Conservation (phyloP, 306 rosid genomes). For the Citrullus colocynthis region DNA sequence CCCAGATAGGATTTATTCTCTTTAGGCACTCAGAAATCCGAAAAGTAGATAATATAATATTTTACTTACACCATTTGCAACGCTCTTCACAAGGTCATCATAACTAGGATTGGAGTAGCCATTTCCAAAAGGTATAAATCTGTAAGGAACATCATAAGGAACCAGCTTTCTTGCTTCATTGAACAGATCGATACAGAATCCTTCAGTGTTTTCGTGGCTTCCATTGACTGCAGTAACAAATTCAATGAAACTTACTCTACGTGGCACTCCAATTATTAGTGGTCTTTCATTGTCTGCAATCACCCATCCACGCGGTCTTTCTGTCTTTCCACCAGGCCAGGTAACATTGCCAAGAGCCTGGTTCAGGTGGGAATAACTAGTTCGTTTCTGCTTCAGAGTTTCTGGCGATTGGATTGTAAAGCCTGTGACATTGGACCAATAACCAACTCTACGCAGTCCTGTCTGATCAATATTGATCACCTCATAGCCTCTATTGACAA, state of each 20-base stretch:
- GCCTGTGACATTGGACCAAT: conserved; percentile 62
- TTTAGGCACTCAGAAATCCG: background rate
- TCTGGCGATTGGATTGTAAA: conserved; percentile 57
- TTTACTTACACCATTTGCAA: conserved; percentile 50
- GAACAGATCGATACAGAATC: conserved; percentile 78
- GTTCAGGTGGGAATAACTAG: conserved; percentile 15
- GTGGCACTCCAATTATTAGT: conserved; percentile 78
- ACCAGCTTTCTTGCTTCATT: conserved; percentile 44
- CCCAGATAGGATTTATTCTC: background rate
- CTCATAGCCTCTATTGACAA: conserved; percentile 52
- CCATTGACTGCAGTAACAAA: conserved; percentile 44
- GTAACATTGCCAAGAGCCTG: conserved; percentile 59
- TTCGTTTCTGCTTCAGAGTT: conserved; percentile 21
- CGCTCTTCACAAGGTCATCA: conserved; percentile 45
- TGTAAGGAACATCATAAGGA: conserved; percentile 68
- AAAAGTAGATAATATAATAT: conserved; percentile 4
- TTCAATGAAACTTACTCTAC: conserved; percentile 74
- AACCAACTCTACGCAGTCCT: conserved; percentile 42
- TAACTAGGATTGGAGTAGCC: conserved; percentile 72
- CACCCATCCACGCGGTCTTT: conserved; percentile 88
- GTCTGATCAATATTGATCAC: conserved; percentile 50
- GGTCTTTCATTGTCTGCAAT: conserved; percentile 62
- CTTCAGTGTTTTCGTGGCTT: conserved; percentile 31
- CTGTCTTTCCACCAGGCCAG: conserved; percentile 83
- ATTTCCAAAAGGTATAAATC: conserved; percentile 53